Evolutionary conservation across 2,329 filamentous ascomycete species (phyloP).

Genomic region (Scortechinia acanthostroma): DNA sequence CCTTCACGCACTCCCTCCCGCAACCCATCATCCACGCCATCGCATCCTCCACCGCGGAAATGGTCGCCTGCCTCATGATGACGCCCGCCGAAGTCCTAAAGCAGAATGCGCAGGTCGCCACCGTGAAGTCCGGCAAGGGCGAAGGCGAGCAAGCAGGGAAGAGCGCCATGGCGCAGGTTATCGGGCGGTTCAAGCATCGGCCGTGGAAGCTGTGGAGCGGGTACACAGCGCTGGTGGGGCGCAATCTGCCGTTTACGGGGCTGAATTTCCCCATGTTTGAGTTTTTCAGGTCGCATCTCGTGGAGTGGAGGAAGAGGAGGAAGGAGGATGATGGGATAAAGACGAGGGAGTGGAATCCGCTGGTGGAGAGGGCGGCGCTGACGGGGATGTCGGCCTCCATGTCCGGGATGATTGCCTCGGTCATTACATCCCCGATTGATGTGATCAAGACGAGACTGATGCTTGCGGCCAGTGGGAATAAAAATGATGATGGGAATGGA

Average conservation of each 20-base stretch:
- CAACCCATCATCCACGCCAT: conserved; percentile 44
- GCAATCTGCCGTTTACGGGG: conserved; percentile 54
- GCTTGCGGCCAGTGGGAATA: conserved; percentile 35
- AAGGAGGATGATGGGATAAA: conserved; percentile 9
- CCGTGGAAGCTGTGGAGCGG: conserved; percentile 51
- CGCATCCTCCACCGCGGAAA: conserved; percentile 46
- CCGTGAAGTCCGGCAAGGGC: conserved; percentile 8
- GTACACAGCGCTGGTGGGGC: conserved; percentile 47
- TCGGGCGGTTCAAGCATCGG: conserved; percentile 38
- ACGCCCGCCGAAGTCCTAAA: conserved; percentile 62
- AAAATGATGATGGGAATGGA: neutral
- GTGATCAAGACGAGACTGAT: conserved; percentile 59
- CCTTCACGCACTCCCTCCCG: conserved; percentile 30
- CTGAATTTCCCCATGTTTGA: conserved; percentile 58
- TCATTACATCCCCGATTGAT: conserved; percentile 54
- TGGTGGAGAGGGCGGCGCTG: conserved; percentile 43
- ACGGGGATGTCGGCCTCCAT: conserved; percentile 46
- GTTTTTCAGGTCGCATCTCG: conserved; percentile 34
- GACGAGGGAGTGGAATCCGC: conserved; percentile 3
- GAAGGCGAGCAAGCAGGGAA: neutral
- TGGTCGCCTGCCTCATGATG: conserved; percentile 54
- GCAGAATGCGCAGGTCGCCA: conserved; percentile 57
- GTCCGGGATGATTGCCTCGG: conserved; percentile 44
- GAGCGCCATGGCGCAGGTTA: conserved; percentile 27
- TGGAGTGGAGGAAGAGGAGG: conserved; percentile 15